A percentile compares a stretch with the other conserved stretches of the same genome.
These are phyloP conservation scores for Thelephora ganbajun DNA, from an alignment of 768 basidiomycete genomes.

Conservation along the genomic window DNA sequence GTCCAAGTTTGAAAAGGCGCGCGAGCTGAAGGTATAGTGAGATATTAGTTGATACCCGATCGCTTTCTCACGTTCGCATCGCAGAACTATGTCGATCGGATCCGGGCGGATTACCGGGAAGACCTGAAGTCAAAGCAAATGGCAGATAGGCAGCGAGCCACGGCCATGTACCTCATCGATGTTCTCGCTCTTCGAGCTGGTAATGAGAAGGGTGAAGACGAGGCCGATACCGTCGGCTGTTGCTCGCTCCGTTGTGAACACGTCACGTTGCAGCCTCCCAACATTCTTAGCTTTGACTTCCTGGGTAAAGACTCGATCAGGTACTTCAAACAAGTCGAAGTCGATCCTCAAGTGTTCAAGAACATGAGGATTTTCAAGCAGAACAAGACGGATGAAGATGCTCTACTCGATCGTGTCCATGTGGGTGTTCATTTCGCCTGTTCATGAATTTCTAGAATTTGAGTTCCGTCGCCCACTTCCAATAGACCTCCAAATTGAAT, in stretches of 20 bases:
- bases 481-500: conserved; percentile 72
- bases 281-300: conserved; percentile 90
- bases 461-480: background rate
- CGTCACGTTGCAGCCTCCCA: conserved; percentile 80
- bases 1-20: conserved; percentile 95
- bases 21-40: conserved; percentile 72
- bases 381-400: conserved; percentile 76
- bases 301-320: conserved; percentile 98
- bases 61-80: conserved; percentile 1
- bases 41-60: background rate
- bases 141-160: conserved; percentile 94
- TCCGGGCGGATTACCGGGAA: conserved; percentile 75
- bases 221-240: conserved; percentile 98
- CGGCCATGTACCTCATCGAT: conserved; percentile 98
- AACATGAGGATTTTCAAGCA: conserved; percentile 97
- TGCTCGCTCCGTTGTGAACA: conserved; percentile 96
- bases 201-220: conserved; percentile 99
- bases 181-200: conserved; percentile 93
- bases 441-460: conserved; percentile 3
- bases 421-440: conserved; percentile 33
- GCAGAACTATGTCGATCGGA: conserved; percentile 81
- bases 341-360: conserved; percentile 91
- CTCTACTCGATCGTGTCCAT: conserved; percentile 88
- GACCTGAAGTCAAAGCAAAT: conserved; percentile 86
- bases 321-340: conserved; percentile 84